A percentile compares a stretch with the other conserved stretches of the same genome.
phyloP scores from a whole-genome alignment of 176 grass and related monocot species.

The Ensete glaucum region DNA sequence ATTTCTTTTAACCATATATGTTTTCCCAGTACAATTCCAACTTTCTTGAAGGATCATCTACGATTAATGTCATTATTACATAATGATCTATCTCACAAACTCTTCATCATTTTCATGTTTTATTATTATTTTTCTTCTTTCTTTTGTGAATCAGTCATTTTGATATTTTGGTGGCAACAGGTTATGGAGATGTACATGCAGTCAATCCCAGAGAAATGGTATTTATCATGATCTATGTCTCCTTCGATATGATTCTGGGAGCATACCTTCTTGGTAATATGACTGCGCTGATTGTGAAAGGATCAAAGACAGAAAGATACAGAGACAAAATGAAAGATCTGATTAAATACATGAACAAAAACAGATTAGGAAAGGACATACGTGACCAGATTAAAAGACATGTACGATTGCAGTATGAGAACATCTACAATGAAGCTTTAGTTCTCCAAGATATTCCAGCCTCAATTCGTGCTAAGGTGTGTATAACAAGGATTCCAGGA shows the following conservation, averaged over 20 bases:
- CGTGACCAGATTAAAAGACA: conserved; percentile 86
- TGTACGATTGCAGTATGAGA: conserved; percentile 86
- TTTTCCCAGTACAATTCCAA: not conserved
- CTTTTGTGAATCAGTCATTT: not conserved
- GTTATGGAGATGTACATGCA: conserved; percentile 97
- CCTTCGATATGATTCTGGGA: conserved; percentile 98
- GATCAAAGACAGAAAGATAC: conserved; percentile 82
- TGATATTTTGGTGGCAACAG: conserved; percentile 22
- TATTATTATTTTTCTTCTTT: not conserved
- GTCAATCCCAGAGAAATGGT: conserved; percentile 95
- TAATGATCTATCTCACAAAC: not conserved
- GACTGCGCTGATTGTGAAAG: conserved; percentile 98
- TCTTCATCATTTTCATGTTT: not conserved
- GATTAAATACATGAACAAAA: conserved; percentile 94
- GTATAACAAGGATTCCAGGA: not conserved
- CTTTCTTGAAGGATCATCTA: not conserved
- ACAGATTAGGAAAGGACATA: conserved; percentile 74
- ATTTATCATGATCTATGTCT: conserved; percentile 98
- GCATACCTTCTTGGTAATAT: conserved; percentile 98
- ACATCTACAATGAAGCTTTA: conserved; percentile 82
- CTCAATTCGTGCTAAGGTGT: conserved; percentile 84
- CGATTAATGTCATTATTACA: not conserved
- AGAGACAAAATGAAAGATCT: conserved; percentile 99
- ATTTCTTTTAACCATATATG: not conserved
- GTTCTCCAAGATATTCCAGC: conserved; percentile 82